These are phyloP conservation scores for Danielozyma ontarioensis DNA, from an alignment of 805 yeast genomes.

Conservation along the genomic window DNA sequence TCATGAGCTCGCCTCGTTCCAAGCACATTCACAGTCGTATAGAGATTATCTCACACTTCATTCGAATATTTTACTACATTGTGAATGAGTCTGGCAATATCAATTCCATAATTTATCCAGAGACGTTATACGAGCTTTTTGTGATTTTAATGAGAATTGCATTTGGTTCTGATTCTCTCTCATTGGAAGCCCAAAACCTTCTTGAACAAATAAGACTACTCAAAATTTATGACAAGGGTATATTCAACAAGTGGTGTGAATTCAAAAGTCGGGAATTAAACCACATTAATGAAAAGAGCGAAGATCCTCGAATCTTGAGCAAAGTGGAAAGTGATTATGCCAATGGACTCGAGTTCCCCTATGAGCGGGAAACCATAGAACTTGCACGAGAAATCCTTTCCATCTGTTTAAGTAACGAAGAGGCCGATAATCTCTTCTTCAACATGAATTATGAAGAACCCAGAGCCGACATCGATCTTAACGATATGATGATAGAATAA, in stretches of 20 bases:
- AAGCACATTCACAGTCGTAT: slow-evolving; percentile 30
- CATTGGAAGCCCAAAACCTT: slow-evolving; percentile 31
- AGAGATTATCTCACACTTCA: slow-evolving; percentile 34
- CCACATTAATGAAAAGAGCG: slow-evolving; percentile 23
- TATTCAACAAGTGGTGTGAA: slow-evolving; percentile 46
- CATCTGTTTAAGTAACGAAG: slow-evolving; percentile 65
- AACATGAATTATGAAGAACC: slow-evolving; percentile 50
- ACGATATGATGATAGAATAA: slow-evolving; percentile 20
- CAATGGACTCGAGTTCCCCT: slow-evolving; percentile 60
- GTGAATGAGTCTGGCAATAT: slow-evolving; percentile 28
- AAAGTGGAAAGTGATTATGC: slow-evolving; percentile 38
- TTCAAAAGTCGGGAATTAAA: slow-evolving; percentile 31
- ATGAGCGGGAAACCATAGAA: slow-evolving; percentile 59
- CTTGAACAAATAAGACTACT: slow-evolving; percentile 28
- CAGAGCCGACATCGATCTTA: slow-evolving; percentile 9
- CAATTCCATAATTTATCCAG: slow-evolving; percentile 32
- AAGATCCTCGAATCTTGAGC: slow-evolving; percentile 2
- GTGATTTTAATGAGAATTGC: slow-evolving; percentile 51
- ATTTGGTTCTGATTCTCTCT: slow-evolving; percentile 41
- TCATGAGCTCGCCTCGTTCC: slow-evolving; percentile 43
- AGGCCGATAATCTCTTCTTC: slow-evolving; percentile 67
- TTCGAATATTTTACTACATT: slow-evolving; percentile 35
- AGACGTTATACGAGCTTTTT: slow-evolving; percentile 41
- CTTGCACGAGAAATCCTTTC: slow-evolving; percentile 68
- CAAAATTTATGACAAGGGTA: slow-evolving; percentile 18